These are phyloP conservation scores for Chenopodium berlandieri DNA, from an alignment of 148 eudicot genomes.

Conservation along the genomic window DNA sequence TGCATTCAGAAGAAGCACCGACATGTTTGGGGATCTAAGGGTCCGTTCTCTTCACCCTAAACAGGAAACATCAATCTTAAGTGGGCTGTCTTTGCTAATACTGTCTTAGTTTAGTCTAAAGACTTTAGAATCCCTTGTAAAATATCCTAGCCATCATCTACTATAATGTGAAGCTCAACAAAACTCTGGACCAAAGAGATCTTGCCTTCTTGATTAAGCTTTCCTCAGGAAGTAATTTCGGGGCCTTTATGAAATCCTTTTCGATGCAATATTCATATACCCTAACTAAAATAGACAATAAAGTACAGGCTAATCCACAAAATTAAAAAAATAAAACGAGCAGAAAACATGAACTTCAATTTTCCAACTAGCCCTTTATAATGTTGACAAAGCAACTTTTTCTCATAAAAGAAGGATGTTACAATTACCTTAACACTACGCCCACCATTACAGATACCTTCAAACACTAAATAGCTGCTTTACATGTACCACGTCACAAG, in stretches of 20 bases:
- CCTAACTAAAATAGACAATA: background rate
- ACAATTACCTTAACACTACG: constrained; percentile 16
- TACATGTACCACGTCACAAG: constrained; percentile 26
- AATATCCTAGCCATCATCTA: too few species aligned
- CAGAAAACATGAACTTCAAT: background rate
- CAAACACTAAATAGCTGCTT: constrained; percentile 17
- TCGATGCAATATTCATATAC: background rate
- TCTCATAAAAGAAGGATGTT: constrained; percentile 8
- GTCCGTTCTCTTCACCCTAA: too few species aligned
- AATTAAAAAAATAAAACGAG: too few species aligned
- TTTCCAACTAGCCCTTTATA: background rate
- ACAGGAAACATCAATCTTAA: too few species aligned
- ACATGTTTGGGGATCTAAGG: too few species aligned
- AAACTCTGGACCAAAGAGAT: background rate
- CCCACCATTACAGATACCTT: background rate
- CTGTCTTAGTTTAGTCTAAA: too few species aligned
- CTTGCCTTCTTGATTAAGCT: background rate
- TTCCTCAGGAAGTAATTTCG: background rate
- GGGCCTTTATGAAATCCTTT: background rate
- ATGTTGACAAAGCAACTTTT: constrained; percentile 11
- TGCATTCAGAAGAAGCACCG: too few species aligned
- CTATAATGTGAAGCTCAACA: background rate
- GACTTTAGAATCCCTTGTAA: too few species aligned
- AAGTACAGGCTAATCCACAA: background rate
- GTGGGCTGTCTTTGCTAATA: too few species aligned